Evolutionary conservation across 495 filamentous ascomycete species (phyloP).

Genomic region (Aspergillus coremiiformis): DNA sequence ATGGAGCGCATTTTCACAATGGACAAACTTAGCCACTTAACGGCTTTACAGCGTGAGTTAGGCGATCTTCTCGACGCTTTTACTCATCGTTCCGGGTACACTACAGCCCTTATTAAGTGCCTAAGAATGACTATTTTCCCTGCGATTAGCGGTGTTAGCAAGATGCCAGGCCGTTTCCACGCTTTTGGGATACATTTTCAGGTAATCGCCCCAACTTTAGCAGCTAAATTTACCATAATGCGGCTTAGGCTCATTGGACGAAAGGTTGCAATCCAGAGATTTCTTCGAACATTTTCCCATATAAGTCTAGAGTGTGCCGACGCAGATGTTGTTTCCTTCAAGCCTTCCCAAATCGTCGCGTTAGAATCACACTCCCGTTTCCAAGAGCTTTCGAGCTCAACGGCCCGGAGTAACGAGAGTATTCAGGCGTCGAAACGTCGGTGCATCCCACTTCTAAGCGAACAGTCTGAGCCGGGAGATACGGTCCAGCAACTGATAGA

Average conservation of each 20-base stretch:
- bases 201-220: slow-evolving; percentile 17
- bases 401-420: slow-evolving; percentile 5
- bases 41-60: slow-evolving; percentile 23
- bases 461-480: not conserved
- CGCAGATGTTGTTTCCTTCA: not conserved
- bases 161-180: slow-evolving; percentile 5
- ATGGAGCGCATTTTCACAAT: slow-evolving; percentile 23
- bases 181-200: slow-evolving; percentile 20
- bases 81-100: slow-evolving; percentile 4
- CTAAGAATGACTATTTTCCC: slow-evolving; percentile 20
- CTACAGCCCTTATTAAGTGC: slow-evolving; percentile 6
- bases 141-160: slow-evolving; percentile 20
- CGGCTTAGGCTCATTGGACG: slow-evolving; percentile 12
- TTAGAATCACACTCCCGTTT: not conserved
- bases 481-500: slow-evolving; percentile 17
- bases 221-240: not conserved
- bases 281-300: slow-evolving; percentile 4
- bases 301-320: not conserved
- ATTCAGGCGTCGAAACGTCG: slow-evolving; percentile 23
- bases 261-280: slow-evolving; percentile 19
- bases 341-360: not conserved
- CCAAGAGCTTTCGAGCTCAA: slow-evolving; percentile 7
- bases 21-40: slow-evolving; percentile 11
- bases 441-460: slow-evolving; percentile 12
- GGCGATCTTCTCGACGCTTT: slow-evolving; percentile 22